Evolutionary conservation across 306 rosid species (phyloP), one percentile per base, ranked within the genome.

Genomic region (Abrus precatorius): DNA sequence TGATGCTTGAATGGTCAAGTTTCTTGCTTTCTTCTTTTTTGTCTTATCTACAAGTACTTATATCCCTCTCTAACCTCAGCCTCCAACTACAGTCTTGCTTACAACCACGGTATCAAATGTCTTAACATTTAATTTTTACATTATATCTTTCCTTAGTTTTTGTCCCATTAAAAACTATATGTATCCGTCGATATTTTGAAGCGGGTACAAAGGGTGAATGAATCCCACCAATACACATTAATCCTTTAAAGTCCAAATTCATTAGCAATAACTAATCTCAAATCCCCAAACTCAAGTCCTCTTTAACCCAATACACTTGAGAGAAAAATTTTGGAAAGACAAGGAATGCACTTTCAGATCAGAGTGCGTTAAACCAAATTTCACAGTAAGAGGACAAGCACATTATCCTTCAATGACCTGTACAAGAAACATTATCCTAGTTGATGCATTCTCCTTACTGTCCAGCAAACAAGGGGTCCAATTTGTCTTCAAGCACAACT

Each of bases 51-150:
- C 41, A 27, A 10, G 59, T 76, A 28, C 34, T 49, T 64, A 48
- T 33, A 36, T 11, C 44, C 11, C 41, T 63, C 32, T 32, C 44
- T 52, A 52, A 36, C 14, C 10, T 61, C 59, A 27, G 40, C 64
- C 64, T 64, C 55, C 81, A 62, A 62, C 47, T 62, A 45, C 20
- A 61, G 5, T 47, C 48, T 76, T 65, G 30, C 36, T 47, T 33
- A 34, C 10, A 20, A 14, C 41, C 41, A 4, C 13, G 40, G 66
- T 56, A 59, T 59, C 63, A 36, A 36, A 11, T 34, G 36, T 34
- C 72, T 28, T 49, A 38, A 40, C 54, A 40, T 73, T 34, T 20
- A 72, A 53, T 20, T 20, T n/a, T 73, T 56, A 38, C 8, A 38
- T 36, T 52, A 32, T 30, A 71, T 71, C 2, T 38, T 12, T 9